phyloP scores from a whole-genome alignment of 2,329 filamentous ascomycete species.

The Alternaria incomplexa region DNA sequence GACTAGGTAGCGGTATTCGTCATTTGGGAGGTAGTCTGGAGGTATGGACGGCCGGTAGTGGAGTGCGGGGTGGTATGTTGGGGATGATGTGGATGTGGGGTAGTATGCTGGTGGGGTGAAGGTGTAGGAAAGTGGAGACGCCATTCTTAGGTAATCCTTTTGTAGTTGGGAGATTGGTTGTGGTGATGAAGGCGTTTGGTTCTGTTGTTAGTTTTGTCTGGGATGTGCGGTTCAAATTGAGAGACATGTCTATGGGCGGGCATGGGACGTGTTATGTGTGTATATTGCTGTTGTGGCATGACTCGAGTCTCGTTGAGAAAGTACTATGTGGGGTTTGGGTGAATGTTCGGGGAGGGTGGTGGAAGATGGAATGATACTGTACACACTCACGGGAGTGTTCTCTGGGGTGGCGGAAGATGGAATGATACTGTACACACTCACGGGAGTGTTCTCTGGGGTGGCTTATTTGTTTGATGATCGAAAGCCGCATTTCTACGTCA shows the following conservation, averaged over 20 bases:
- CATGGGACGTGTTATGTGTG: background rate
- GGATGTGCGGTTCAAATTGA: background rate
- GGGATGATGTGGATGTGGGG: background rate
- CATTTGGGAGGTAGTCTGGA: constrained; percentile 7
- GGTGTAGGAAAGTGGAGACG: background rate
- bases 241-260: background rate
- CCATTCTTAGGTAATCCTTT: background rate
- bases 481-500: background rate
- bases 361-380: background rate
- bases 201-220: background rate
- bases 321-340: background rate
- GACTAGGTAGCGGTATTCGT: constrained; percentile 10
- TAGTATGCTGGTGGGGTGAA: background rate
- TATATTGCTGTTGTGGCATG: background rate
- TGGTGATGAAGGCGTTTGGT: background rate
- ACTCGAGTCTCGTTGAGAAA: background rate
- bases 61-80: background rate
- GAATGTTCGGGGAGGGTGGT: background rate
- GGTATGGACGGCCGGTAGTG: background rate
- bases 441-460: background rate
- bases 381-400: background rate
- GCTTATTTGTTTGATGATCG: background rate
- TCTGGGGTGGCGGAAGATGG: background rate
- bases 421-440: background rate
- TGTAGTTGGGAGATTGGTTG: background rate